Percentiles rank a stretch among this genome's conserved stretches.
phyloP scores from a whole-genome alignment of 2,329 filamentous ascomycete species.

The Alternaria sp. region DNA sequence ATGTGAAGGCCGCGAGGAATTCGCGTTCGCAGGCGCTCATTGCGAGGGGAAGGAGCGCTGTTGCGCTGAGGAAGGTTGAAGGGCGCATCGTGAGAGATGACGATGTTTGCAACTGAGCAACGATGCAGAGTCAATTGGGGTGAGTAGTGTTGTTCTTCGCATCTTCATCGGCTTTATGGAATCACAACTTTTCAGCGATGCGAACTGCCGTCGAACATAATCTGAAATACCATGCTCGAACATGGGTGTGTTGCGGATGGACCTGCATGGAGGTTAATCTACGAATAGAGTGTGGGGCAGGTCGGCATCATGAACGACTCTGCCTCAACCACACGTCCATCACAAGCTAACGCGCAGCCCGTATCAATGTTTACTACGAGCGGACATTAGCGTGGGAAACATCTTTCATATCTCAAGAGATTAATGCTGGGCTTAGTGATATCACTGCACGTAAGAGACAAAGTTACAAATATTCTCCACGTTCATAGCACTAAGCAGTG shows the following conservation, averaged over 20 bases:
- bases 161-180: background rate
- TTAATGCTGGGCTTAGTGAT: background rate
- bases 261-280: constrained; percentile 3
- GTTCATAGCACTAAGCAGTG: background rate
- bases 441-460: background rate
- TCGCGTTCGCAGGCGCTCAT: constrained; percentile 2
- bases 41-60: background rate
- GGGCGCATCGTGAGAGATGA: background rate
- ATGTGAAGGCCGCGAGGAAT: constrained; percentile 22
- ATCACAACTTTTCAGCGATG: too few species aligned
- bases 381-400: background rate
- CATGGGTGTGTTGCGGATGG: background rate
- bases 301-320: background rate
- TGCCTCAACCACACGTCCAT: background rate
- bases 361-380: background rate
- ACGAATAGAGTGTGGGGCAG: constrained; percentile 8
- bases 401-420: background rate
- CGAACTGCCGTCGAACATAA: background rate
- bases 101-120: background rate
- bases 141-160: rapidly evolving
- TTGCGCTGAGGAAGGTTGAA: background rate
- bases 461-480: background rate
- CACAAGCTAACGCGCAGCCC: background rate
- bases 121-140: rapidly evolving
- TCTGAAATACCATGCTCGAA: background rate